Base-by-base conservation (phyloP, 805 yeast genomes). In the Diddensiella caesifluorescens region DNA sequence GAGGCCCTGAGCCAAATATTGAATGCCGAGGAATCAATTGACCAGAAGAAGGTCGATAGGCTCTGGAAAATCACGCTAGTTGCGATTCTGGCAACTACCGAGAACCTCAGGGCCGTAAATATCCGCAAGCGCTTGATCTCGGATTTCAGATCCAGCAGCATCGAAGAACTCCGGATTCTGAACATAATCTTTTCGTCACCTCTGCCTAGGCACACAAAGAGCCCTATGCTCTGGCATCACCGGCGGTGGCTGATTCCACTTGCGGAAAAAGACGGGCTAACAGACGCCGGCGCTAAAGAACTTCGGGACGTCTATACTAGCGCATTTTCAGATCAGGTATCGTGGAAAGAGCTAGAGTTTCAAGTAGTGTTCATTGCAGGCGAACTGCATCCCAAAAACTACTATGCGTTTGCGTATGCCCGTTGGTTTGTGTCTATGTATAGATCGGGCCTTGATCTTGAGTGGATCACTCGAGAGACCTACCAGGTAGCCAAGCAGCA, bases 341-440 rank as follows among this genome's bases (percentile, higher is more conserved):
- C 30, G 4, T 33, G 15, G 26, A 38, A 42, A 4, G 41, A 42
- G 2, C 35, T 35, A 3, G 68, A 66, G 45, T 38, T 57, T 23
- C 42, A 39, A 12, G 41, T 56, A 1, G 60, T 73, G 1, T 41
- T 59, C 1, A 38, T 36, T 5, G 69, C 79, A 0, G 64, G 65
- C 0, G 52, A 45, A 19, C 45, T 54, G 9, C 80, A 74, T 49
- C 69, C 68, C 6, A 51, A 64, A 32, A 75, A 73, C 51, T 74
- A 74, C 50, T 74, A 73, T 41, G 75, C 77, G 0, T 65, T 72
- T 66, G 52, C 58, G n/a, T 60, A 64, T 44, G 58, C 70, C 3
- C 56, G 70, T 22, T 57, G 62, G 57, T 39, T 61, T 15, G 35
- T 54, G 22, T 35, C 21, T 29, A 34, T 25, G 10, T 40, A 42